phyloP scores from a whole-genome alignment of 805 yeast genomes.

The Candida parachauliodes region DNA sequence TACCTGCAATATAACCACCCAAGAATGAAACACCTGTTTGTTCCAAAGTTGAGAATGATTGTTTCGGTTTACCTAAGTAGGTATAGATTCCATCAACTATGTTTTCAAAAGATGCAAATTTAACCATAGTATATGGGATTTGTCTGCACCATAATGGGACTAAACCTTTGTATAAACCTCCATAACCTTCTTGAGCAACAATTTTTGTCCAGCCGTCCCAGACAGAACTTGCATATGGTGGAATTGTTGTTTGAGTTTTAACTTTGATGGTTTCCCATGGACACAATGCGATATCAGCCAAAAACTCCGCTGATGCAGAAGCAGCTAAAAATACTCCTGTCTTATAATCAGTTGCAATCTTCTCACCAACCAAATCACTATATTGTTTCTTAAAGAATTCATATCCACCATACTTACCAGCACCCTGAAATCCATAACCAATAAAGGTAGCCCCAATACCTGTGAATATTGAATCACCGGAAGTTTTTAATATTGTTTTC shows the following conservation, averaged over 20 bases:
- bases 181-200: constrained; percentile 64
- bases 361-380: constrained; percentile 62
- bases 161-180: constrained; percentile 80
- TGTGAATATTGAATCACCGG: constrained; percentile 79
- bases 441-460: constrained; percentile 91
- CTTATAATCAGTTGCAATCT: constrained; percentile 56
- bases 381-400: constrained; percentile 85
- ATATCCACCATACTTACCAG: constrained; percentile 95
- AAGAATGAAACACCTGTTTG: constrained; percentile 94
- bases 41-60: constrained; percentile 64
- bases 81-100: constrained; percentile 79
- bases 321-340: constrained; percentile 78
- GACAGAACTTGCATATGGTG: constrained; percentile 69
- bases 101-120: constrained; percentile 91
- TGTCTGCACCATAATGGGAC: constrained; percentile 95
- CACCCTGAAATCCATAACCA: constrained; percentile 95
- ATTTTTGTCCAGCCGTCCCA: constrained; percentile 66
- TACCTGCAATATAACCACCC: constrained; percentile 97
- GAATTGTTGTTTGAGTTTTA: constrained; percentile 87
- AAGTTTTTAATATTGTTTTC: constrained; percentile 63
- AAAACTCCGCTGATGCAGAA: constrained; percentile 89
- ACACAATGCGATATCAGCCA: constrained; percentile 87
- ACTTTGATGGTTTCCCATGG: constrained; percentile 96
- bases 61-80: constrained; percentile 67
- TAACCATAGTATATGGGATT: constrained; percentile 98